A percentile compares a stretch with the other conserved stretches of the same genome.
These are phyloP conservation scores for Alternaria ventricosa DNA, from an alignment of 2,329 filamentous ascomycete species.

Conservation along the genomic window DNA sequence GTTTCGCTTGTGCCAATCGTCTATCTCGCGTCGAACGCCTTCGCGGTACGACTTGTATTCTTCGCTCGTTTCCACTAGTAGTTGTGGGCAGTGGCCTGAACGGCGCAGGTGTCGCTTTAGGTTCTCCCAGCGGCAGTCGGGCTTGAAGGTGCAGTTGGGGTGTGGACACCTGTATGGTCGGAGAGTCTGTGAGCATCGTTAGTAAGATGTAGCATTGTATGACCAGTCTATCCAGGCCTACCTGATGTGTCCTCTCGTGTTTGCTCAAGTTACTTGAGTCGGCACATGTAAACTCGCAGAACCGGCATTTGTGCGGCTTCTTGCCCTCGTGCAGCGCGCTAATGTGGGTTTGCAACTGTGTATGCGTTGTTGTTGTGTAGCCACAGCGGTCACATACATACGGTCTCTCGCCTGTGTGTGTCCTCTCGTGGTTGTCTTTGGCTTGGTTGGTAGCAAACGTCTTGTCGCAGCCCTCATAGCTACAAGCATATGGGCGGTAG, in stretches of 20 bases:
- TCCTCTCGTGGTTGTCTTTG: constrained; percentile 50
- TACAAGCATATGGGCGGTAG: constrained; percentile 47
- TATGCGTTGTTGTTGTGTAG: constrained; percentile 49
- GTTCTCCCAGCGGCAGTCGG: constrained; percentile 50
- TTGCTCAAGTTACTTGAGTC: constrained; percentile 48
- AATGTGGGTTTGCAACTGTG: constrained; percentile 48
- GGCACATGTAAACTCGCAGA: constrained; percentile 48
- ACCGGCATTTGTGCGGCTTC: constrained; percentile 48
- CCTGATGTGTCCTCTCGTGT: constrained; percentile 48
- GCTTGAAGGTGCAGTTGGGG: constrained; percentile 46
- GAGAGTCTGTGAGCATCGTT: constrained; percentile 29
- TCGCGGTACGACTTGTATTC: constrained; percentile 45
- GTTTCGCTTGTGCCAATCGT: constrained; percentile 42
- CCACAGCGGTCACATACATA: constrained; percentile 47
- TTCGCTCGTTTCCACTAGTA: constrained; percentile 42
- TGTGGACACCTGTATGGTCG: constrained; percentile 47
- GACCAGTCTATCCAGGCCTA: background rate
- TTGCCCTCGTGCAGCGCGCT: constrained; percentile 45
- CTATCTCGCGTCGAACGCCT: constrained; percentile 39
- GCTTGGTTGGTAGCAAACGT: constrained; percentile 50
- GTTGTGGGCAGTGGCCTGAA: constrained; percentile 44
- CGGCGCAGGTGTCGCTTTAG: constrained; percentile 48
- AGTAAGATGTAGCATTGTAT: background rate
- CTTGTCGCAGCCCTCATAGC: constrained; percentile 44
- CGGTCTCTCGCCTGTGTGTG: constrained; percentile 46